Base-by-base conservation (phyloP, 2,329 filamentous ascomycete species). In the Colletotrichum sp. region DNA sequence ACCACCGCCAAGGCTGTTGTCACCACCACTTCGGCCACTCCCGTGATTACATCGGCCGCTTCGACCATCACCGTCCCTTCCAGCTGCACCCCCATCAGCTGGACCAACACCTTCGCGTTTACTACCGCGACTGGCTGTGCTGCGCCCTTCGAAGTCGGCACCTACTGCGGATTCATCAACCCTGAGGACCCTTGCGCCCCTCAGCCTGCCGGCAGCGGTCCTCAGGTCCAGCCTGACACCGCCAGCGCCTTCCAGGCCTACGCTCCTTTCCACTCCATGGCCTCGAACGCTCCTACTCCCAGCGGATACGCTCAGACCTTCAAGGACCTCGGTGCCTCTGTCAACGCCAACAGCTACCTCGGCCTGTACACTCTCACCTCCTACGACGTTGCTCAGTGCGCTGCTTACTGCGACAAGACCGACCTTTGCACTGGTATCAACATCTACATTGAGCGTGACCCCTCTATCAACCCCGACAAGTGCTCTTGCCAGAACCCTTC, bases 371-470 rank as follows among this genome's bases (percentile, higher is more conserved):
- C 74, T 10, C 70, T 76, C 26, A 60, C 36, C 21, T 69, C 57
- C 30, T 76, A 76, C 64, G 65, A 76, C 8, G 74, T 76, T 12
- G 64, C 74, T 3, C 6, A 49, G 16, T 76, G 74, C 49, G 74
- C 74, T 4, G 34, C 36, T 44, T 30, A 28, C 16, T 76, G 74
- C 49, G 74, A 76, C 59, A 65, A 16, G 55, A 69, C 70, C 16
- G 15, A 28, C 13, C 59, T 76, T 13, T 76, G 74, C 74, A 76
- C 74, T 6, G 74, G 64, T 10, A 76, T 76, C 64, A 76, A 76
- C 63, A 73, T 76, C 55, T 76, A 76, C 44, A 34, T 76, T 18
- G 73, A 76, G 73, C 73, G 73, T n/a, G 73, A 76, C 57, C 73
- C 73, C 21, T 73, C 73, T n/a, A 73, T 73, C 57, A 76, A 76